Base-by-base conservation (phyloP, 352 stramenopile genomes). In the Blastocystis sp. region DNA sequence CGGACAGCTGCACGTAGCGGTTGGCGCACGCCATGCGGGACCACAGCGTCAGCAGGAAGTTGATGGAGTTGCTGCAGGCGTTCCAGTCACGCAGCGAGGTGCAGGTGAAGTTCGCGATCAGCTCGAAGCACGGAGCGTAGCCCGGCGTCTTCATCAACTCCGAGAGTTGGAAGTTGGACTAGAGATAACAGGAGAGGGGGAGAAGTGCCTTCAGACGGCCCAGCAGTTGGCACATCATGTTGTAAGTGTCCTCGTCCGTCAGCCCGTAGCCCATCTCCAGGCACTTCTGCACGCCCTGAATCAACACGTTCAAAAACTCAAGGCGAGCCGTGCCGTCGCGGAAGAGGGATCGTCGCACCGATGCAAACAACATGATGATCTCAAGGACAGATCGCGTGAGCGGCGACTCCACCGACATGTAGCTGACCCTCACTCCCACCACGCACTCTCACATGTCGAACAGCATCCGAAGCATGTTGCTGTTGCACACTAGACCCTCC, bases 161-260 rank as follows among this genome's bases (percentile, higher is more conserved):
- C 6, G 78, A 88, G 19, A 88, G 48, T 34, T 88, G 78, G 78
- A 88, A 88, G 60, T 88, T 88, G 10, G 78, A 76, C 78, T 88
- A 88, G 2, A n/a, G 19, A 11, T 88, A 2, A 76, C 17, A 60
- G 3, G 17, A 3, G 4, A 9, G 1, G 1, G 0, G 9, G 11
- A 48, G 28, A 1, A 7, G 9, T 38, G 66, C 60, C 45, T 88
- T 88, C n/a, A 88, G 65, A 21, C 68, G 42, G 28, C 78, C 63
- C 10, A 88, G 48, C 38, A 88, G 34, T 19, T 88, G 78, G 34
- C 78, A 88, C 64, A 88, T 79, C 78, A 88, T 88, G 21, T 88
- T 76, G 59, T 88, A 88, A 6, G 78, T 88, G 45, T 88, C 78
- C 52, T 88, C 64, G 45, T 88, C 78, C 0, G 79, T 48, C n/a